These are phyloP conservation scores for Solanum clarkiae DNA, from an alignment of 257 asterid genomes.

Conservation along the genomic window DNA sequence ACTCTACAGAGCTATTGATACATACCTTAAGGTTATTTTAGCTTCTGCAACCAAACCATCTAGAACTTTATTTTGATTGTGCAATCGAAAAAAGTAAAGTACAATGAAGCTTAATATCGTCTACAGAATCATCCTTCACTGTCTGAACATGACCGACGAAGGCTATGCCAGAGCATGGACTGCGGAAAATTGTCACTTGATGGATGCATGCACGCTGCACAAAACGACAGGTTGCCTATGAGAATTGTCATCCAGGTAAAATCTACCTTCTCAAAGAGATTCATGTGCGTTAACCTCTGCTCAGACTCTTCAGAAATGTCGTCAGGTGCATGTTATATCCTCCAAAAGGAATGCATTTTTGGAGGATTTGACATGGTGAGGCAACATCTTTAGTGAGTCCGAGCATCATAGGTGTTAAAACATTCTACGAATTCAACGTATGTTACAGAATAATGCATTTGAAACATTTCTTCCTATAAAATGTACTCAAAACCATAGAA, in stretches of 20 bases:
- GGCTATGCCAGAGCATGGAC: constrained; percentile 69
- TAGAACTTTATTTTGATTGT: neutral
- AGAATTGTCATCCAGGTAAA: constrained; percentile 74
- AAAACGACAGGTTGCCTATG: constrained; percentile 80
- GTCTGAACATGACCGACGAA: constrained; percentile 63
- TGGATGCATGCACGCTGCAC: constrained; percentile 83
- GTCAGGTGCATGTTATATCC: neutral
- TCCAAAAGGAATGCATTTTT: neutral
- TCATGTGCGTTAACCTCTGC: neutral
- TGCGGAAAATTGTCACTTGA: constrained; percentile 74
- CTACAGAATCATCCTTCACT: constrained; percentile 57
- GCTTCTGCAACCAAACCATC: neutral
- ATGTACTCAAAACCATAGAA: neutral
- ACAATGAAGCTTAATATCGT: neutral
- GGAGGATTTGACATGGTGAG: neutral
- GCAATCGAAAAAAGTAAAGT: neutral
- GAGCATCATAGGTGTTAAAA: neutral
- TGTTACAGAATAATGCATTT: neutral
- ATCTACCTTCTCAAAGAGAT: neutral
- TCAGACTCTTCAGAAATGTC: neutral
- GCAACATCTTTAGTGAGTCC: neutral
- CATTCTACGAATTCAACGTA: neutral
- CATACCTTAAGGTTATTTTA: constrained; percentile 57
- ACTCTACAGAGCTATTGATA: constrained; percentile 72
- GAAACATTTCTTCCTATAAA: neutral